Conservation (phyloP, 192 early-diverging fungal genomes). For the Coemansia pectinata region DNA sequence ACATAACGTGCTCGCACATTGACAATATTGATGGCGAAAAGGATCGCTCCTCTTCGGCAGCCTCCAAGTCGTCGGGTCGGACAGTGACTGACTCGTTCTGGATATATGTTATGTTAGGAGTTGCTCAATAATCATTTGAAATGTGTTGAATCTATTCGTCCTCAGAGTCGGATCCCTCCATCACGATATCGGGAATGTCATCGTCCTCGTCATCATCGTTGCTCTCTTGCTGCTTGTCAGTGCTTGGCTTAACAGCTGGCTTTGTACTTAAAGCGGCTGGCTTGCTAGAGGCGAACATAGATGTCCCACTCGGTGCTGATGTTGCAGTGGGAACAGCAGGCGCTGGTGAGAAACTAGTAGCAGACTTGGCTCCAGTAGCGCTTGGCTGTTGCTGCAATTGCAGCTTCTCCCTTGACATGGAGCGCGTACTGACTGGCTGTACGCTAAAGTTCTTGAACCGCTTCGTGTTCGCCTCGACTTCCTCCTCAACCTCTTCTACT, state of each 20-base stretch:
- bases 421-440: slow-evolving; percentile 3
- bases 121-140: neutral
- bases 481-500: slow-evolving; percentile 1
- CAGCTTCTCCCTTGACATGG: neutral
- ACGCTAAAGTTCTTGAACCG: slow-evolving; percentile 23
- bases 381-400: neutral
- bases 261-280: neutral
- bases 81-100: slow-evolving; percentile 43
- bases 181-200: slow-evolving; percentile 52
- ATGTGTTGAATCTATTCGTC: slow-evolving; percentile 22
- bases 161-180: slow-evolving; percentile 54
- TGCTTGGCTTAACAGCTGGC: neutral
- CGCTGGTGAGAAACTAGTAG: neutral
- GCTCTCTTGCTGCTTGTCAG: slow-evolving; percentile 3
- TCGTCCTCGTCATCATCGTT: slow-evolving; percentile 21
- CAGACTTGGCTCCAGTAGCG: neutral
- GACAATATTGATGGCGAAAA: slow-evolving; percentile 32
- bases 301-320: neutral
- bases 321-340: neutral
- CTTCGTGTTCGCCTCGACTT: slow-evolving; percentile 9
- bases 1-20: slow-evolving; percentile 40
- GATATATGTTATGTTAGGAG: slow-evolving; percentile 45
- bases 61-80: slow-evolving; percentile 8
- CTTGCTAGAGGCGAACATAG: neutral
- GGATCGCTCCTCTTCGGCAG: slow-evolving; percentile 8